Conservation (phyloP, 1,284 basidiomycete genomes). For the Porogramme epimiltina region DNA sequence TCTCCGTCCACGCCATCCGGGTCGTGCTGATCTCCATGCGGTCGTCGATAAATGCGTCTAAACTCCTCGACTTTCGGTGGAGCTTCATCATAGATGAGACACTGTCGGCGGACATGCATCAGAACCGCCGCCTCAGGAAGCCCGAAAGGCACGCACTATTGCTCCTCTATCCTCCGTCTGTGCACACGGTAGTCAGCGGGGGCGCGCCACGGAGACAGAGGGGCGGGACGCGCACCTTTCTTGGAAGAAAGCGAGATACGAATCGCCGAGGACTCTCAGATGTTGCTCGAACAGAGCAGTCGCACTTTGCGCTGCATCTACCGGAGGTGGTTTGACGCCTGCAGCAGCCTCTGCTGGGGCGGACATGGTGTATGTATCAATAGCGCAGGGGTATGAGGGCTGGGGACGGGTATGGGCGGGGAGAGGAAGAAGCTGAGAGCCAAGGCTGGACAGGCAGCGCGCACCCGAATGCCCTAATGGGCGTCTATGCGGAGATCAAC, state of each 20-base stretch:
- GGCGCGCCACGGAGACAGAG: conserved; percentile 4
- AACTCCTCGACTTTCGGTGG: conserved; percentile 67
- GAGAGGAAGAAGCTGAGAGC: neutral
- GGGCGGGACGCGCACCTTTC: conserved; percentile 63
- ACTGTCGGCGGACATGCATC: conserved; percentile 38
- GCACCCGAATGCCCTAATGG: neutral
- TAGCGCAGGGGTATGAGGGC: neutral
- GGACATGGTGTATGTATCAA: conserved; percentile 9
- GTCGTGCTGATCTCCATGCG: conserved; percentile 53
- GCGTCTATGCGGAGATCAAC: conserved; percentile 18
- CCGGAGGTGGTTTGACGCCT: neutral
- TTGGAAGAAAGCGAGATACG: conserved; percentile 81
- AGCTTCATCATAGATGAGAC: conserved; percentile 72
- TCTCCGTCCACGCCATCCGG: conserved; percentile 78
- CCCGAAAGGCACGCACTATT: conserved; percentile 57
- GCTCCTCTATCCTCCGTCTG: conserved; percentile 82
- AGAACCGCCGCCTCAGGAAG: neutral
- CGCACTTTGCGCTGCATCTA: conserved; percentile 46
- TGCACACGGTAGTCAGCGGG: conserved; percentile 15
- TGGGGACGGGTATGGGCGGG: no score
- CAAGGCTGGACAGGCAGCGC: neutral
- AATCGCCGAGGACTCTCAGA: conserved; percentile 68
- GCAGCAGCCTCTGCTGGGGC: conserved; percentile 17
- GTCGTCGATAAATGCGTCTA: conserved; percentile 69
- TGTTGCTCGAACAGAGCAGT: conserved; percentile 72